Conservation (phyloP, 495 filamentous ascomycete genomes). For the Penicillium cataractarum region DNA sequence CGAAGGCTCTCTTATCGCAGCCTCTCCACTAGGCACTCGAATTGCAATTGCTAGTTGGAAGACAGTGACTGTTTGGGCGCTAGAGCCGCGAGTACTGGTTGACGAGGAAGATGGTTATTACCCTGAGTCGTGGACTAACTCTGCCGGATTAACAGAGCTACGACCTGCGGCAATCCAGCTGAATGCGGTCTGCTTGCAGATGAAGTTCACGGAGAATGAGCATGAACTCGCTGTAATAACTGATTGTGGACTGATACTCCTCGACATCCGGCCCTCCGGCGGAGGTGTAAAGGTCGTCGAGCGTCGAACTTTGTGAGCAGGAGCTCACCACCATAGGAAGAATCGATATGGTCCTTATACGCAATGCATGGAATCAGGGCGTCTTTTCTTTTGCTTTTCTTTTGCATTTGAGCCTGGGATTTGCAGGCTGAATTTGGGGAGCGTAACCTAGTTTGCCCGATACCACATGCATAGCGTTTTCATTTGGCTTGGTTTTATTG, state of each 20-base stretch:
- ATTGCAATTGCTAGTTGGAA: slow-evolving; percentile 53
- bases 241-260: slow-evolving; percentile 48
- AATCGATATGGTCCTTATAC: not conserved
- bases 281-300: slow-evolving; percentile 7
- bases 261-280: slow-evolving; percentile 37
- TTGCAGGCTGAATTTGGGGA: not conserved
- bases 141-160: slow-evolving; percentile 32
- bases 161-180: slow-evolving; percentile 39
- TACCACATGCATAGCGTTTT: slow-evolving; percentile 17
- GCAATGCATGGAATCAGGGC: not conserved
- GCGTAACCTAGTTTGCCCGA: slow-evolving; percentile 16
- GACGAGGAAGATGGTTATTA: slow-evolving; percentile 33
- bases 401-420: not conserved
- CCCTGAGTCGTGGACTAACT: slow-evolving; percentile 29
- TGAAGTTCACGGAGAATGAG: slow-evolving; percentile 43
- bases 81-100: slow-evolving; percentile 44
- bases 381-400: not conserved
- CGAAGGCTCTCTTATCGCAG: slow-evolving; percentile 47
- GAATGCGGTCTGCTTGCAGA: slow-evolving; percentile 46
- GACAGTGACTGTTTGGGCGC: slow-evolving; percentile 48
- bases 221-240: slow-evolving; percentile 49
- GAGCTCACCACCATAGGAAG: not conserved
- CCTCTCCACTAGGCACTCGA: slow-evolving; percentile 41
- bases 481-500: not conserved
- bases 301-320: not conserved